These are phyloP conservation scores for Ustilago cynodontis DNA, from an alignment of 1,284 basidiomycete genomes.

Conservation along the genomic window DNA sequence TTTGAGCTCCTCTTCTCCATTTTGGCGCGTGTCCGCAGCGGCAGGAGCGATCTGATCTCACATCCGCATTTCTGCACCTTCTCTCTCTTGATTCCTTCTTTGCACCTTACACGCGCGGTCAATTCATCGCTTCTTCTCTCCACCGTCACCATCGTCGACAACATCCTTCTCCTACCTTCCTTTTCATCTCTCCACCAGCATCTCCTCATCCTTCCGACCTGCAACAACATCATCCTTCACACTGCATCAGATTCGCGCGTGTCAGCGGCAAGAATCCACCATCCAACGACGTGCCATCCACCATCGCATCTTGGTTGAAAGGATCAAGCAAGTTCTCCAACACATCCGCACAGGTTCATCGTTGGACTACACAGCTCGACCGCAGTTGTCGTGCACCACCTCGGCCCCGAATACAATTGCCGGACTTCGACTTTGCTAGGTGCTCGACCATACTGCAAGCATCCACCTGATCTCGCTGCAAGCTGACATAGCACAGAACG, in stretches of 20 bases:
- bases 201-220: background rate
- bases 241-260: constrained; percentile 14
- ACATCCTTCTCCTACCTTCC: background rate
- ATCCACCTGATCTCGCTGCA: background rate
- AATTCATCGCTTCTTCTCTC: constrained; percentile 1
- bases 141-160: background rate
- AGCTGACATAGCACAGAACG: no score
- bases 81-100: background rate
- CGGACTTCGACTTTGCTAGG: background rate
- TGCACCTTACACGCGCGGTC: background rate
- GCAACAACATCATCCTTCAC: background rate
- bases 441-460: background rate
- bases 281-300: constrained; percentile 10
- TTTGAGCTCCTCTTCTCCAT: background rate
- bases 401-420: background rate
- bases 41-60: constrained; percentile 15
- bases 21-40: constrained; percentile 11
- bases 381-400: no score
- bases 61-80: background rate
- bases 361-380: background rate
- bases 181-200: background rate
- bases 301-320: background rate
- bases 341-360: background rate
- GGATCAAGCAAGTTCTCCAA: background rate
- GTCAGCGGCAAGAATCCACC: constrained; percentile 5